Evolutionary conservation across 495 filamentous ascomycete genomes (phyloP).

Genomic region (Ramalina intermedia): DNA sequence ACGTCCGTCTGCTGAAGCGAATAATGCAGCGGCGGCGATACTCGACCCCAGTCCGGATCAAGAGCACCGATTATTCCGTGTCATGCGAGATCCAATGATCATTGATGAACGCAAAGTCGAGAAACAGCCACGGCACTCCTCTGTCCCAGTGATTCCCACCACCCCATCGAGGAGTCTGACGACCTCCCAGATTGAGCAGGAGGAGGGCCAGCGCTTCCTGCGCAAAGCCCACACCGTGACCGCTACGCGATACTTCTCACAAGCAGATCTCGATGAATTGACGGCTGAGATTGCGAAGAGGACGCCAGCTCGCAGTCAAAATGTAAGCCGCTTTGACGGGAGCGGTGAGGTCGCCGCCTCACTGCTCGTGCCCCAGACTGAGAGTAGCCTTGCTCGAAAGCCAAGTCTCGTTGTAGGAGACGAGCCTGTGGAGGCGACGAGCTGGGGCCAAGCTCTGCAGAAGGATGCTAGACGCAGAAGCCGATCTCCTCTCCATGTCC

Average conservation of each 20-base stretch:
- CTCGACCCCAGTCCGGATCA: too few species aligned
- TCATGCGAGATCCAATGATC: too few species aligned
- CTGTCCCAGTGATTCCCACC: not conserved
- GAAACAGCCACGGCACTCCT: too few species aligned
- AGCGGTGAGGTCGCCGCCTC: slow-evolving; percentile 1
- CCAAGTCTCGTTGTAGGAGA: not conserved
- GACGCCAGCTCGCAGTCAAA: slow-evolving; percentile 5
- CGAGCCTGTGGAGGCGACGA: not conserved
- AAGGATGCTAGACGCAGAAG: too few species aligned
- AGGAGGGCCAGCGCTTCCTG: not conserved
- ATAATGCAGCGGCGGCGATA: not conserved
- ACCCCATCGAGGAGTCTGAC: not conserved
- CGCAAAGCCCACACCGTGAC: not conserved
- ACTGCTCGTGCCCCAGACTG: not conserved
- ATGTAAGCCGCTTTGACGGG: slow-evolving; percentile 7
- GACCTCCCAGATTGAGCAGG: not conserved
- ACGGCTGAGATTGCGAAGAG: slow-evolving; percentile 1
- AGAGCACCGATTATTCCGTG: too few species aligned
- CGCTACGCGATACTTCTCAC: not conserved
- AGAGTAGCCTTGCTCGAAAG: not conserved
- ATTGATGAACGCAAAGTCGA: too few species aligned
- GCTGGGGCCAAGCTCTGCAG: slow-evolving; percentile 8
- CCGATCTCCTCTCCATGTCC: not conserved
- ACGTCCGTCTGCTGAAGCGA: not conserved
- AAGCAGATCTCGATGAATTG: slow-evolving; percentile 7